Base-by-base conservation (phyloP, 1,284 basidiomycete species). In the Ceratobasidium sp. region DNA sequence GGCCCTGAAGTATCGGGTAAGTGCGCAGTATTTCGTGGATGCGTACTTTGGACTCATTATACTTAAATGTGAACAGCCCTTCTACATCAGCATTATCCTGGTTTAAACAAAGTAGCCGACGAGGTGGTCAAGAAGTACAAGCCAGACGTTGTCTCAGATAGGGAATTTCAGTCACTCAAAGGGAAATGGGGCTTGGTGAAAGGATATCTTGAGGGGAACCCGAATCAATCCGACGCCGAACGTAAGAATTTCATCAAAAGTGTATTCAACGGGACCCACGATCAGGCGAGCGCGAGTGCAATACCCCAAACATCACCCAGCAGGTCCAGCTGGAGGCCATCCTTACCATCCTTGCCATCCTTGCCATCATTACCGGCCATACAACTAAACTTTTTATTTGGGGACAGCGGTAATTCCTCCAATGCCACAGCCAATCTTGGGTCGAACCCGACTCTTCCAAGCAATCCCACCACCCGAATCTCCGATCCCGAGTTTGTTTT, bases 1-100 rank as follows among this genome's bases (percentile, higher is more conserved):
- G 11, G 44, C 1, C 2, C 66, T 14, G 66, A 56, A 50, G 25
- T 21, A 16, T 56, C 53, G 14, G 66, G 66, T 68, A 25, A 50
- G 66, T 53, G 16, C 25, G 30, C 25, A 21, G 36, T 33, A 13
- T 7, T 21, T 21, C 6, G 4, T 19, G 30, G n/a, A 54, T 19
- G 29, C 2, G 6, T 52, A 7, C 2, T 27, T 52, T 23, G n/a
- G n/a, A n/a, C n/a, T n/a, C 21, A 23, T 11, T 49, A 11, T 60
- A 39, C 19, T 33, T 19, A 14, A 16, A 13, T 27, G n/a, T 21
- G 13, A 27, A 8, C 9, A 67, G 62, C 62, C 14, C 9, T 13
- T 1, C 62, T 67, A 13, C 42, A 67, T 19, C 7, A 41, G 16
- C 53, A 41, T 23, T 67, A 56, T 27, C 21, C 62, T 2, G 52